Percentiles rank a stretch among this genome's conserved stretches.
Evolutionary conservation across 805 yeast genomes (phyloP).

Genomic region (Kuraishia cidri): DNA sequence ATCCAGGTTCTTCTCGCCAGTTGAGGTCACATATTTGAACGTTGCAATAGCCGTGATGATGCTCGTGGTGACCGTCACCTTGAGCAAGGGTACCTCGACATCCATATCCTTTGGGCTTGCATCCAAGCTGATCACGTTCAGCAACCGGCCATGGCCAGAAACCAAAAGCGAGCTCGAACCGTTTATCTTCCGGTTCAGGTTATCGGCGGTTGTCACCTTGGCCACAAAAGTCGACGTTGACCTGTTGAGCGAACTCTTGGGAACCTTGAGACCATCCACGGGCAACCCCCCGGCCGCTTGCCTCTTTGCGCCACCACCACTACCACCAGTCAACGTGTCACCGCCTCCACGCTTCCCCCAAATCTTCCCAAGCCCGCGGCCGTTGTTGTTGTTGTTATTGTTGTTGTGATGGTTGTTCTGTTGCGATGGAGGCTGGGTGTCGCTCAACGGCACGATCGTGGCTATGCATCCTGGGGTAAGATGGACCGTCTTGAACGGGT

Average conservation of each 20-base stretch:
- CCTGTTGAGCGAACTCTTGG: constrained; percentile 19
- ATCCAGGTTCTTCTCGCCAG: constrained; percentile 31
- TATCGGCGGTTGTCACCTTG: constrained; percentile 20
- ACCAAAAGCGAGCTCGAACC: constrained; percentile 24
- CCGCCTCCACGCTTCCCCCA: too few relatives aligned
- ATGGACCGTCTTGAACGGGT: constrained; percentile 41
- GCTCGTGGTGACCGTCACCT: constrained; percentile 28
- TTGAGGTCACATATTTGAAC: constrained; percentile 13
- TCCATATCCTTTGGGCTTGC: constrained; percentile 28
- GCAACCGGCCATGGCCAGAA: constrained; percentile 38
- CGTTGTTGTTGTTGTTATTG: constrained; percentile 15
- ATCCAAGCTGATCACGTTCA: constrained; percentile 34
- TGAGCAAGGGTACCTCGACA: constrained; percentile 30
- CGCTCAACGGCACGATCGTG: constrained; percentile 10
- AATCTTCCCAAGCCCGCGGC: not conserved
- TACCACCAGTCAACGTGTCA: not conserved
- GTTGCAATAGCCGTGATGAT: constrained; percentile 29
- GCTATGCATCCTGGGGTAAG: constrained; percentile 46
- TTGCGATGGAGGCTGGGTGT: too few relatives aligned
- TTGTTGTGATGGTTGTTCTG: constrained; percentile 16
- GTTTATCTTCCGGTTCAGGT: constrained; percentile 16
- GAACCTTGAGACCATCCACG: constrained; percentile 14
- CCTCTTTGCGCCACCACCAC: not conserved
- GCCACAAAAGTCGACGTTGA: constrained; percentile 24
- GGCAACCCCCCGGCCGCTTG: not conserved